Base-by-base conservation (phyloP, 345 rosid species). In the Hibiscus trionum region DNA sequence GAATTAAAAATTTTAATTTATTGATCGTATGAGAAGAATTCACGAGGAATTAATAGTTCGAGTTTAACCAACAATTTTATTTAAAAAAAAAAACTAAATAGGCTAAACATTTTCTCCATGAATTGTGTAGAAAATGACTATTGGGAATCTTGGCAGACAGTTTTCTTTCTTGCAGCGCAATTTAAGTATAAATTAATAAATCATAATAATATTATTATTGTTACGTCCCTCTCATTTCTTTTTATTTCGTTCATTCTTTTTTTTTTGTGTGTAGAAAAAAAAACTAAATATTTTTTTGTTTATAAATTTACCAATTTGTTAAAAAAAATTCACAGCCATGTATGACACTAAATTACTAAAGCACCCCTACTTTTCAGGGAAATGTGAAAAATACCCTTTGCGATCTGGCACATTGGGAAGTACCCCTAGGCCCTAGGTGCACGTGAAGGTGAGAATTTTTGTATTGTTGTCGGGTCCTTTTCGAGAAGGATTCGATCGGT, bases 381-480 rank as follows among this genome's bases (percentile, higher is more conserved):
- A 72, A 46, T 44, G 16, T 61, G 16, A 5, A 17, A 19, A 35
- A 56, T 70, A 55, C 73, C 73, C 62, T 35, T 70, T 44, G 19
- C n/a, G 12, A 67, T 53, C 53, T 39, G 49, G 66, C 21, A 2
- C 61, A 5, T 44, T 31, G 67, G 64, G 69, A 64, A 50, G 61
- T 44, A 55, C 58, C 71, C 61, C 15, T 29, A 24, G 44, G 35
- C 56, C 66, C 44, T 19, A 42, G 60, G 44, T 49, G 77, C 80
- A 76, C 79, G 80, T 82, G 82, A 76, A 82, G 27, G 61, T 69
- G 58, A 68, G 73, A 69, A 77, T 59, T 77, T 74, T 59, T 46
- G 77, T 58, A 71, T 72, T 64, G n/a, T 52, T 77, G 85, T 72
- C 80, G 66, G 77, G 79, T 75, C 78, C 72, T 72, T 77, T 79